These are phyloP conservation scores for Pyrus bretschneideri DNA, from an alignment of 306 rosid species.

Conservation along the genomic window DNA sequence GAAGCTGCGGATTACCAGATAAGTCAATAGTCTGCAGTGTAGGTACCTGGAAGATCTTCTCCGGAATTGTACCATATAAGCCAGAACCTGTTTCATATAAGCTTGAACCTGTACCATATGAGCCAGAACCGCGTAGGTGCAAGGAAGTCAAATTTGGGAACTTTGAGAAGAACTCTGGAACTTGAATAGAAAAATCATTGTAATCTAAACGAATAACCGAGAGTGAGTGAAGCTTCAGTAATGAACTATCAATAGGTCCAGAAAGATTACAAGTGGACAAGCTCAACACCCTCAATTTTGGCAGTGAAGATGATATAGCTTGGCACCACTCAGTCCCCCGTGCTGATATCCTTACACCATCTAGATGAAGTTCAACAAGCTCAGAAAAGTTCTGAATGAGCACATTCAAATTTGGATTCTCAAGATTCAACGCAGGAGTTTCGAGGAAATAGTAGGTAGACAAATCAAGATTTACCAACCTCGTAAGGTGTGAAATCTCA, in stretches of 20 bases:
- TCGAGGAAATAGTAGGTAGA: too few relatives aligned
- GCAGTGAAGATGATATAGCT: neutral
- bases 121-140: too few relatives aligned
- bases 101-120: too few relatives aligned
- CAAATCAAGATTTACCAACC: too few relatives aligned
- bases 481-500: too few relatives aligned
- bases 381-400: too few relatives aligned
- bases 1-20: too few relatives aligned
- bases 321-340: slow-evolving; percentile 34
- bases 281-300: slow-evolving; percentile 1
- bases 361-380: slow-evolving; percentile 16
- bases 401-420: too few relatives aligned
- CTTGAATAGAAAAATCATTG: neutral
- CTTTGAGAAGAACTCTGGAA: neutral
- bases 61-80: neutral
- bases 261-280: neutral
- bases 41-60: slow-evolving; percentile 7
- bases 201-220: neutral
- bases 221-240: neutral
- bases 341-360: slow-evolving; percentile 14
- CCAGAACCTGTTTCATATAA: too few relatives aligned
- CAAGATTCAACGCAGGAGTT: too few relatives aligned
- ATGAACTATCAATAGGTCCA: neutral
- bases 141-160: neutral
- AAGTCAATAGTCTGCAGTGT: too few relatives aligned